These are phyloP conservation scores for Paratinospora sagittata DNA, from an alignment of 164 flowering plant species.

Conservation along the genomic window DNA sequence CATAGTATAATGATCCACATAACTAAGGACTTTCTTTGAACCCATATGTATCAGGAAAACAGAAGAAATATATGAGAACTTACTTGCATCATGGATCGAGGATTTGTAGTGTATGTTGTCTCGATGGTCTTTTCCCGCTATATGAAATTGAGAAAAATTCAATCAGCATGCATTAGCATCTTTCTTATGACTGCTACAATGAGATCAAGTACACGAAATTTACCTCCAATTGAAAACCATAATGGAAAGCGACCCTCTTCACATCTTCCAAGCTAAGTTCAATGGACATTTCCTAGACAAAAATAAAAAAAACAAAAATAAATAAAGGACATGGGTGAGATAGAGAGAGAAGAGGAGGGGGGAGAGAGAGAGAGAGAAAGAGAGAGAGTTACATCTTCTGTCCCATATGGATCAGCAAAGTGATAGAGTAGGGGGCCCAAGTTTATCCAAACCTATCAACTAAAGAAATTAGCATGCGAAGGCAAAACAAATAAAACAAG, in stretches of 20 bases:
- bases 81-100: conserved; percentile 95
- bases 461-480: conserved; percentile 7
- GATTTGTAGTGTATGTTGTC: conserved; percentile 88
- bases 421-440: conserved; percentile 97
- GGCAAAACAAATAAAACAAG: background rate
- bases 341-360: background rate
- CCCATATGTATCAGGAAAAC: background rate
- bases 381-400: conserved; percentile 64
- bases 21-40: background rate
- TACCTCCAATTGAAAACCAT: conserved; percentile 84
- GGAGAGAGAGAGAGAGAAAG: no score
- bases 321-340: background rate
- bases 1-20: background rate
- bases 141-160: conserved; percentile 6
- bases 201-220: background rate
- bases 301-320: no score
- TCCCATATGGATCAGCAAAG: conserved; percentile 84
- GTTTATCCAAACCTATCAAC: conserved; percentile 85
- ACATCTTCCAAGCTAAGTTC: conserved; percentile 97
- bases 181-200: background rate
- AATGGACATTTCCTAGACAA: conserved; percentile 77
- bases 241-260: conserved; percentile 63
- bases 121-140: conserved; percentile 79
- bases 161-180: background rate
- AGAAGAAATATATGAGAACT: conserved; percentile 8